phyloP scores from a whole-genome alignment of 108 stramenopile species.

The Skeletonema potamos region DNA sequence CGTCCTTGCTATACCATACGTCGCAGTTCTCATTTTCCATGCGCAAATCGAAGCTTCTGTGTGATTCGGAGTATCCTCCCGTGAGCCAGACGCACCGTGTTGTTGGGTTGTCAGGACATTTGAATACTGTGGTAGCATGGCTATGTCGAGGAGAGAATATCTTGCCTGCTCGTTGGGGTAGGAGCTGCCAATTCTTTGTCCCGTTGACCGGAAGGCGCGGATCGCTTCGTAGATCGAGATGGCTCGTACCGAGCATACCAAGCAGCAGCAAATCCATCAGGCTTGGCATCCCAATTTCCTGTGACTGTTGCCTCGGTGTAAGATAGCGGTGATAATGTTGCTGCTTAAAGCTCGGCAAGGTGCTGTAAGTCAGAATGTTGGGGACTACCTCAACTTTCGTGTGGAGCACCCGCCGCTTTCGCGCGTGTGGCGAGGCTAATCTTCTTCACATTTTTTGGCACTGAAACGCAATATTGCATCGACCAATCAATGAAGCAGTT shows the following conservation, averaged over 20 bases:
- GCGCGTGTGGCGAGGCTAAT: too few species aligned
- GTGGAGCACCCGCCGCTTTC: too few species aligned
- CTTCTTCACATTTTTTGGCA: too few species aligned
- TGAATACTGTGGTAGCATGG: conserved; percentile 49
- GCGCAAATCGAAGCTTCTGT: conserved; percentile 40
- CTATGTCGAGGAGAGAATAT: conserved; percentile 48
- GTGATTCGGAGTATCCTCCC: conserved; percentile 39
- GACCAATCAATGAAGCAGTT: too few species aligned
- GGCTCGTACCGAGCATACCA: conserved; percentile 48
- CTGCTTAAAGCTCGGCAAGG: too few species aligned
- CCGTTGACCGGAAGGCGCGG: conserved; percentile 21
- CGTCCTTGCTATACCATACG: conserved; percentile 43
- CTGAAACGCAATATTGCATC: too few species aligned
- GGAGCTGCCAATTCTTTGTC: conserved; percentile 36
- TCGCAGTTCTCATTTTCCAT: conserved; percentile 41
- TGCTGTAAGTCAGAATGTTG: too few species aligned
- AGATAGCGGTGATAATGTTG: too few species aligned
- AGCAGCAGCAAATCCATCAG: conserved; percentile 54
- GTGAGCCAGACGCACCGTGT: conserved; percentile 42
- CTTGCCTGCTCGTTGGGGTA: conserved; percentile 2
- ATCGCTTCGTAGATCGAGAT: conserved; percentile 8
- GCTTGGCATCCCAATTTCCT: conserved; percentile 53
- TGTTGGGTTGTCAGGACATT: conserved; percentile 23
- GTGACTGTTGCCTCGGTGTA: too few species aligned
- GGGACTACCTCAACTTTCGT: too few species aligned